These are phyloP conservation scores for Saururus chinensis DNA, from an alignment of 164 flowering plant genomes.

Conservation along the genomic window DNA sequence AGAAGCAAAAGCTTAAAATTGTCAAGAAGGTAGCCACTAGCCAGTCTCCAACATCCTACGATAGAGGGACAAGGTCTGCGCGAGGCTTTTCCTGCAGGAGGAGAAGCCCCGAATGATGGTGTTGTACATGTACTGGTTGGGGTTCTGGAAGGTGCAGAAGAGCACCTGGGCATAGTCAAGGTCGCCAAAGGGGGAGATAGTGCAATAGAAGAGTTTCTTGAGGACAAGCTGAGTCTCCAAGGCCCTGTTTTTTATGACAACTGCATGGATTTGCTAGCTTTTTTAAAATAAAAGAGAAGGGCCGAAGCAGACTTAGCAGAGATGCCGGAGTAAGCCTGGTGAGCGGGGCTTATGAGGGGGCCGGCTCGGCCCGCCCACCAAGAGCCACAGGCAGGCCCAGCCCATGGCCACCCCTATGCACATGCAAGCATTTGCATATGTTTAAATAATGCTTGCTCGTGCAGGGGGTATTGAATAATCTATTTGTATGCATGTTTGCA, in stretches of 20 bases:
- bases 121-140: conserved; percentile 6
- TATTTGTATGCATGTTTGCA: too few species aligned
- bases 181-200: conserved; percentile 7
- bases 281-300: too few species aligned
- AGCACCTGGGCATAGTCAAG: conserved; percentile 10
- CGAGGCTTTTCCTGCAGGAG: neutral
- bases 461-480: too few species aligned
- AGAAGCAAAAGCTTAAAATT: conserved; percentile 9
- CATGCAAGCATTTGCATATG: too few species aligned
- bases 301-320: too few species aligned
- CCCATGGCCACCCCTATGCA: too few species aligned
- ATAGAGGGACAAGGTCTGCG: conserved; percentile 5
- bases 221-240: conserved; percentile 9
- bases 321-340: too few species aligned
- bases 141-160: conserved; percentile 1
- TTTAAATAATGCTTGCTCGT: too few species aligned
- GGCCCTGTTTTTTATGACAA: conserved; percentile 7
- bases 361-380: too few species aligned
- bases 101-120: conserved; percentile 13
- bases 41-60: conserved; percentile 6
- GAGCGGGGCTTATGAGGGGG: too few species aligned
- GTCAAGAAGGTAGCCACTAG: conserved; percentile 7
- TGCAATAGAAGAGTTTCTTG: conserved; percentile 8
- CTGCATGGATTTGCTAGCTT: conserved; percentile 13
- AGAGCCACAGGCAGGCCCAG: too few species aligned